phyloP scores from a whole-genome alignment of 495 filamentous ascomycete species.

The Aspergillus avenaceus region DNA sequence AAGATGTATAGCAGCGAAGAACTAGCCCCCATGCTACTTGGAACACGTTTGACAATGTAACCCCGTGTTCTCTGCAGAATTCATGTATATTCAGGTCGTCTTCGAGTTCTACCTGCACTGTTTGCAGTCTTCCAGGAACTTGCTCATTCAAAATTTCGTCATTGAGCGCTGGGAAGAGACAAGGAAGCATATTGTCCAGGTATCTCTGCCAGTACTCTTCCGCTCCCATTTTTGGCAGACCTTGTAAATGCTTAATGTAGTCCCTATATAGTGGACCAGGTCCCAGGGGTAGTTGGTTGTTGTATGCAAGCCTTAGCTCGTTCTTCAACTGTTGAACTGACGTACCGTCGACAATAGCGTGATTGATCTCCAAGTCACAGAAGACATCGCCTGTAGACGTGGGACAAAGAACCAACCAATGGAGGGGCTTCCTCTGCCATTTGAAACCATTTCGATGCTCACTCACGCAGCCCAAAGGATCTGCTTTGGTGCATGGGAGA shows the following conservation, averaged over 20 bases:
- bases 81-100: neutral
- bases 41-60: slow-evolving; percentile 28
- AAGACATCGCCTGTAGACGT: slow-evolving; percentile 21
- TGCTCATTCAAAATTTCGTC: neutral
- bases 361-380: slow-evolving; percentile 42
- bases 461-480: too few species aligned
- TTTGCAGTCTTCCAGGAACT: too few species aligned
- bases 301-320: slow-evolving; percentile 33
- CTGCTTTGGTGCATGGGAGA: neutral
- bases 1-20: slow-evolving; percentile 32
- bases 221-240: slow-evolving; percentile 13
- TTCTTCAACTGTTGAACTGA: slow-evolving; percentile 22
- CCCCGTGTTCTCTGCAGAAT: slow-evolving; percentile 16
- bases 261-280: slow-evolving; percentile 37
- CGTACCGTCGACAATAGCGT: slow-evolving; percentile 31
- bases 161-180: slow-evolving; percentile 31
- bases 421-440: slow-evolving; percentile 12
- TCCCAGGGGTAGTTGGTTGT: slow-evolving; percentile 9
- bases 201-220: slow-evolving; percentile 23
- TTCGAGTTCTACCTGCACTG: too few species aligned
- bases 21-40: slow-evolving; percentile 41
- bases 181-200: slow-evolving; percentile 39
- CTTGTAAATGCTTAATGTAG: slow-evolving; percentile 38
- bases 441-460: too few species aligned
- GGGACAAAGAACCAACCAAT: slow-evolving; percentile 31